These are phyloP conservation scores for Penicillium cataractarum DNA, from an alignment of 495 filamentous ascomycete genomes.

Conservation along the genomic window DNA sequence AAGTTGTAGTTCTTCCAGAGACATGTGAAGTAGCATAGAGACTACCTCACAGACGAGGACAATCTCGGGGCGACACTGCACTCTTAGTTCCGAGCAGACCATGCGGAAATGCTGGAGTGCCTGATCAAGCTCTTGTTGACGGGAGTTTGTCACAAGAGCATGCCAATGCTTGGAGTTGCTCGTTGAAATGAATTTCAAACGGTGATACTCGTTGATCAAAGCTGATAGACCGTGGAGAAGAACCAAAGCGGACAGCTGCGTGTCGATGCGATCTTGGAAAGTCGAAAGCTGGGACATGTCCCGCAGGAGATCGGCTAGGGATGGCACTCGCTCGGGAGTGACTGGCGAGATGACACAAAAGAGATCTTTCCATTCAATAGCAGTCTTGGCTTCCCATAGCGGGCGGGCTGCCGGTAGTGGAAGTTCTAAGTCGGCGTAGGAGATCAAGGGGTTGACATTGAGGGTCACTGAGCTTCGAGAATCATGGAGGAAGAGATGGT, in stretches of 20 bases:
- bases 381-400: slow-evolving; percentile 60
- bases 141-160: slow-evolving; percentile 52
- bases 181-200: slow-evolving; percentile 53
- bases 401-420: slow-evolving; percentile 57
- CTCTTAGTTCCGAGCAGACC: slow-evolving; percentile 32
- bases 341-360: slow-evolving; percentile 42
- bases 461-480: slow-evolving; percentile 61
- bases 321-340: slow-evolving; percentile 49
- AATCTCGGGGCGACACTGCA: slow-evolving; percentile 31
- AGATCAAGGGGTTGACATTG: slow-evolving; percentile 59
- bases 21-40: slow-evolving; percentile 62
- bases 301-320: slow-evolving; percentile 53
- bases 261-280: slow-evolving; percentile 50
- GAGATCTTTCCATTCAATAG: slow-evolving; percentile 58
- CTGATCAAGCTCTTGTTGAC: slow-evolving; percentile 54
- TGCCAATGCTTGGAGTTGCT: slow-evolving; percentile 47
- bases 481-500: slow-evolving; percentile 61
- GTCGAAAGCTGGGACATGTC: slow-evolving; percentile 50
- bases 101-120: slow-evolving; percentile 49
- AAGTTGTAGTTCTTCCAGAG: slow-evolving; percentile 65
- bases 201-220: slow-evolving; percentile 62
- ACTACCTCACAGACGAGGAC: slow-evolving; percentile 57
- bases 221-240: slow-evolving; percentile 62
- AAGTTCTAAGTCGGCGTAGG: slow-evolving; percentile 65
- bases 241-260: slow-evolving; percentile 52